Base-by-base conservation (phyloP, 139 green algal genomes). In the Pycnococcus provasolii region DNA sequence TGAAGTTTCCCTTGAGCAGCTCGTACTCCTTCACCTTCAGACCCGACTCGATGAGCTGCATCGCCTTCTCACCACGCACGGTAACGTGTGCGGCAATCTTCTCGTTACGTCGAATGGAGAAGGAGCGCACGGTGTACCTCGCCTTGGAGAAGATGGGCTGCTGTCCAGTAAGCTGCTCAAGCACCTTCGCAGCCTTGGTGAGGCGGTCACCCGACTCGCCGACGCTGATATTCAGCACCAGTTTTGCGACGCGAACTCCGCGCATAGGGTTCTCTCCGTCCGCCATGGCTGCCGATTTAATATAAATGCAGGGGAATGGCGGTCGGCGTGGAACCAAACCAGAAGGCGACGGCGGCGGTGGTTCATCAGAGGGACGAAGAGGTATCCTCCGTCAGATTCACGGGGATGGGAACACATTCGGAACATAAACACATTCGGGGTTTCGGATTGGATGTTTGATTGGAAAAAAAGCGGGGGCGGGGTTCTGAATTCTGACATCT, bases 21-120 rank as follows among this genome's bases (percentile, higher is more conserved):
- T 99, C 94, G 68, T 96, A 99, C 81, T 99, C 94, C 85, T 95
- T 96, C 63, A 99, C 94, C 84, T 98, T 98, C 37, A 99, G 84
- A 43, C 93, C 94, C 58, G 88, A 86, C 84, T 99, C 94, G 72
- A 98, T 74, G 54, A 99, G 87, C 84, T 95, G 84, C 80, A 98
- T 83, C n/a, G 93, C 93, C 87, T 99, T 99, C 79, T 97, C 89
- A 57, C 94, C 93, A 41, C 92, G 83, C 26, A 99, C 84, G 42
- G 94, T 99, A 7, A 99, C 92, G 73, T 71, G 83, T 81, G 83
- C 91, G 0, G 91, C 89, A 76, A 99, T 99, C 83, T 97, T 97
- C 84, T 99, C 94, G 60, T 98, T 98, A 86, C 94, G 85, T 54
- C 94, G 89, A 72, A 99, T 97, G 68, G 80, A 80, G 81, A 97